Percentiles rank a stretch among this genome's conserved stretches.
Evolutionary conservation across 73 alveolate genomes (phyloP).

Genomic region (Chromera velia): DNA sequence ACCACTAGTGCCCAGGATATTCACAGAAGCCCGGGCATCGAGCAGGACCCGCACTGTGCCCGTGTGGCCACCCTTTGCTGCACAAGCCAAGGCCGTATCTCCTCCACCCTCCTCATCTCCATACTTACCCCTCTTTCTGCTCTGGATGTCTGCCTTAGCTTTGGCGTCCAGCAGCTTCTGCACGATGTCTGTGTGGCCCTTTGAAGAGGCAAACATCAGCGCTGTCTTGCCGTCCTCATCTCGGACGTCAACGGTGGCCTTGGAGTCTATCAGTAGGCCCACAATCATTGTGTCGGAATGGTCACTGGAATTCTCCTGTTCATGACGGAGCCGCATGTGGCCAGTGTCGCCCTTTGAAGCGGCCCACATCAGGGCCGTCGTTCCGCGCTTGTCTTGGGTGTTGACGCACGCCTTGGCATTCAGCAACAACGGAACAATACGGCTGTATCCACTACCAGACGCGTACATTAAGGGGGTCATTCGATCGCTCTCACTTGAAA

Average conservation of each 20-base stretch:
- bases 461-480: background rate
- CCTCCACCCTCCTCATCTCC: background rate
- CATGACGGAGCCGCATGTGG: too few species aligned
- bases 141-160: background rate
- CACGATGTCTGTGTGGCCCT: background rate
- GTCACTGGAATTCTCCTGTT: background rate
- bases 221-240: background rate
- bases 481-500: background rate
- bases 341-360: too few species aligned
- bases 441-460: background rate
- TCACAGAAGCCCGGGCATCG: too few species aligned
- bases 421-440: background rate
- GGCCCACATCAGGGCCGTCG: constrained; percentile 4
- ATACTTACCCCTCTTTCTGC: too few species aligned
- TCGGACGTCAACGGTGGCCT: background rate
- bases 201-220: background rate
- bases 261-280: background rate
- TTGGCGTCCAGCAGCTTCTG: background rate
- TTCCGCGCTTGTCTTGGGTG: background rate
- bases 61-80: background rate
- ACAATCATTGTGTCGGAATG: background rate
- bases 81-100: background rate
- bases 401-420: background rate
- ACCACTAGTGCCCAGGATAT: too few species aligned
- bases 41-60: background rate